Percentiles rank a stretch among this genome's conserved stretches.
These are phyloP conservation scores for Phytophthora megakarya DNA, from an alignment of 352 stramenopile genomes.

Conservation along the genomic window DNA sequence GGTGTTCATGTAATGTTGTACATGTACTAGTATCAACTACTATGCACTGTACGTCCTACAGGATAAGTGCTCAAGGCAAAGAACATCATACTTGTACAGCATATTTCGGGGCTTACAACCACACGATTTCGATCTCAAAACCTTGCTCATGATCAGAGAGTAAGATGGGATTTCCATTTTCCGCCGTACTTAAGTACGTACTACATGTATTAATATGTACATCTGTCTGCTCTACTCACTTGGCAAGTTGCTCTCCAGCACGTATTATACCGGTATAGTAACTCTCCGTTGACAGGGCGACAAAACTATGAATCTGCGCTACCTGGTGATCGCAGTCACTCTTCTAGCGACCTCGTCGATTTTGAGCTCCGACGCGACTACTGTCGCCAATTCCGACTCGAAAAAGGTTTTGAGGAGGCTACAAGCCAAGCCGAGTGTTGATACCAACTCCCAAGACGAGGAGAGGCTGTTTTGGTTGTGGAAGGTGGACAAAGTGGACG, in stretches of 20 bases:
- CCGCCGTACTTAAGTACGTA: neutral
- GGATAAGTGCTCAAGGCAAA: too few species aligned
- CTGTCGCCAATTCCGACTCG: neutral
- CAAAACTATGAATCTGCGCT: constrained; percentile 4
- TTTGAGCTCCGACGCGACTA: neutral
- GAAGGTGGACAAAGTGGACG: constrained; percentile 10
- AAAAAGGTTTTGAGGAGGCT: neutral
- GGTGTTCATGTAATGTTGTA: too few species aligned
- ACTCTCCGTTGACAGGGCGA: neutral
- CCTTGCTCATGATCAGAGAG: too few species aligned
- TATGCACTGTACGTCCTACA: too few species aligned
- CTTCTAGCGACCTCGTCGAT: neutral
- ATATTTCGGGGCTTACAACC: too few species aligned
- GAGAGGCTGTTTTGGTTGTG: constrained; percentile 5
- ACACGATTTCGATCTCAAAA: too few species aligned
- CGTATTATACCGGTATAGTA: too few species aligned
- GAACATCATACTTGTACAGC: too few species aligned
- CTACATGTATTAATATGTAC: neutral
- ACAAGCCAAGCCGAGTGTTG: neutral
- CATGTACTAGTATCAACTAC: too few species aligned
- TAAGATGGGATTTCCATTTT: neutral
- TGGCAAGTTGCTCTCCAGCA: neutral
- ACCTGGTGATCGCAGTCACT: neutral
- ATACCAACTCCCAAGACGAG: constrained; percentile 5
- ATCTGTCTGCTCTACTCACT: neutral